These are phyloP conservation scores for Fomes fomentarius DNA, from an alignment of 1,284 basidiomycete species.

Conservation along the genomic window DNA sequence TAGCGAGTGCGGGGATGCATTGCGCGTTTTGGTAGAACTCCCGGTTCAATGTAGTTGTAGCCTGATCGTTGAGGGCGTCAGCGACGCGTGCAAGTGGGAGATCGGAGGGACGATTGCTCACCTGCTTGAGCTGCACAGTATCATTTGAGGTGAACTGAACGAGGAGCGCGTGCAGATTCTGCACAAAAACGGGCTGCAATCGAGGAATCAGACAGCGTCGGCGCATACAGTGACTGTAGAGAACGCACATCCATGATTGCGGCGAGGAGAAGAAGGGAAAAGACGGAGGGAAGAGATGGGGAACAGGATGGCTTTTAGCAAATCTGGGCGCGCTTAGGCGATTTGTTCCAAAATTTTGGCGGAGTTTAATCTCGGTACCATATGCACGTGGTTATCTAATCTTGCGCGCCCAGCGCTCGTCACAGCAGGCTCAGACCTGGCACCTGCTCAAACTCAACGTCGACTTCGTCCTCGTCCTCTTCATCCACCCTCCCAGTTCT, in stretches of 20 bases:
- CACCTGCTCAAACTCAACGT: neutral
- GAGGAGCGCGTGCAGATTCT: constrained; percentile 84
- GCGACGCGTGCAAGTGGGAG: neutral
- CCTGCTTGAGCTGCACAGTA: constrained; percentile 86
- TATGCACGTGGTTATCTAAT: constrained; percentile 22
- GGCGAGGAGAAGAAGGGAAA: constrained; percentile 8
- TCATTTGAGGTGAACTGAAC: constrained; percentile 86
- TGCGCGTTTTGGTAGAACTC: constrained; percentile 90
- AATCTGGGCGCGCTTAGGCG: constrained; percentile 2
- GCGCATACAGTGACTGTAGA: neutral
- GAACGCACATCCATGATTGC: constrained; percentile 34
- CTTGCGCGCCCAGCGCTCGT: neutral
- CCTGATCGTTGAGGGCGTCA: constrained; percentile 49
- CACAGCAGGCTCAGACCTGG: neutral
- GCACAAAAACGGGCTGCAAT: constrained; percentile 65
- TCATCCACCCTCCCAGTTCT: too few relatives aligned
- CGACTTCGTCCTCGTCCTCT: too few relatives aligned
- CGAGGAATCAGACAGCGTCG: constrained; percentile 7
- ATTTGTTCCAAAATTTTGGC: constrained; percentile 34
- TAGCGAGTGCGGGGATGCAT: constrained; percentile 92
- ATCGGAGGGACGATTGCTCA: constrained; percentile 44
- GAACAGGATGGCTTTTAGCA: constrained; percentile 14
- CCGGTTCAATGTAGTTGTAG: constrained; percentile 89
- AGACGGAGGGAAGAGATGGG: constrained; percentile 14
- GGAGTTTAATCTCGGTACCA: constrained; percentile 22